Base-by-base conservation (phyloP, 2,329 filamentous ascomycete genomes). In the Ascochyta pisi region DNA sequence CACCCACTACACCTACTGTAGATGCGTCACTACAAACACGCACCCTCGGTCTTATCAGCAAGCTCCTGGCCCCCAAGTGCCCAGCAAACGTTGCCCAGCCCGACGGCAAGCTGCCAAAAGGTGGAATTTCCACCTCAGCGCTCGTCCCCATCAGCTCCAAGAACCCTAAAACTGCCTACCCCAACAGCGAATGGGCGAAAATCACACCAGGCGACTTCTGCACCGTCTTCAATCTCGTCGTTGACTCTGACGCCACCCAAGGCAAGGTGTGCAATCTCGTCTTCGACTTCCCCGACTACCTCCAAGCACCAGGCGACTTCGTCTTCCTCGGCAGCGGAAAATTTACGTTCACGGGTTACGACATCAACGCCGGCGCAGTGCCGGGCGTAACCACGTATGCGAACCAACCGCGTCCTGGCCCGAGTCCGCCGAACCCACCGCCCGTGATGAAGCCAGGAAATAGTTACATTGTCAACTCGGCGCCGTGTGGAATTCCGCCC, bases 191-290 rank as follows among this genome's bases (percentile, higher is more conserved):
- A 8, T 63, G 58, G 60, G 63, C 65, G 3, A 64, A 55, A 12
- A 37, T 70, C 31, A 71, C 67, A 3, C 68, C 68, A 0, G 61
- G 63, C 50, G 68, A 71, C 57, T 58, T 58, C 48, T 72, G 69
- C 64, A 71, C 68, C 12, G 63, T 72, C 58, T 71, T 71, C 65
- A 69, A 70, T 58, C 57, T 70, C 45, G 59, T 63, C 5, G 39
- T 72, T 23, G 61, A 67, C 43, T 58, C 51, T 29, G 51, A 57
- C 26, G 52, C 47, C 38, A 60, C 58, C 9, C 63, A 66, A 23
- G 63, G 61, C 58, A 73, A 73, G 40, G 61, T 66, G 27, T 73
- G 70, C 60, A 66, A 62, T 48, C 65, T 71, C 29, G 64, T 67
- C 43, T 73, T 73, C 58, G 63, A 71, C 38, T 65, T 73, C 46